Percentiles rank a stretch among this genome's conserved stretches.
Conservation (phyloP, 306 rosid genomes). For the Alnus glutinosa region DNA sequence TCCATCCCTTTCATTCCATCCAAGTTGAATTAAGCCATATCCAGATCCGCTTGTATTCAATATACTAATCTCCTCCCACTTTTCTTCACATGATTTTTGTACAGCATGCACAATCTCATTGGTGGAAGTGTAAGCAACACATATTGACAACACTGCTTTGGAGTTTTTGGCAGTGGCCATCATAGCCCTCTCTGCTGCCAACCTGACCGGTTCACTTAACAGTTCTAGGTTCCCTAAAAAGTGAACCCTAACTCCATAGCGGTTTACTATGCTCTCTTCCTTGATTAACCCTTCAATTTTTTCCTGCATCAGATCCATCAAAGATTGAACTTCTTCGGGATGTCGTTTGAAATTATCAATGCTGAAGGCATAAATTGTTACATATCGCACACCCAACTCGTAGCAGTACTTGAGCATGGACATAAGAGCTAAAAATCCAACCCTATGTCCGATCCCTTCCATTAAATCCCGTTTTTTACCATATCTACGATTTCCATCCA, state of each 20-base stretch:
- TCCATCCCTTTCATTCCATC: background rate
- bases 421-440: constrained; percentile 32
- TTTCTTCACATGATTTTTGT: constrained; percentile 38
- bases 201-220: constrained; percentile 39
- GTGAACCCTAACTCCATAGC: constrained; percentile 31
- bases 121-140: constrained; percentile 47
- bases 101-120: constrained; percentile 53
- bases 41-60: constrained; percentile 21
- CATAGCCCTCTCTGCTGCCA: constrained; percentile 44
- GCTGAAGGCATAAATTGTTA: constrained; percentile 42
- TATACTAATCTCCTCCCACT: constrained; percentile 32
- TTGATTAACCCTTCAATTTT: constrained; percentile 35
- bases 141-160: constrained; percentile 34
- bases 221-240: constrained; percentile 40
- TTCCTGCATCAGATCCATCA: constrained; percentile 46
- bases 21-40: constrained; percentile 24
- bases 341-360: constrained; percentile 37
- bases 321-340: constrained; percentile 41
- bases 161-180: constrained; percentile 42
- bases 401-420: constrained; percentile 40
- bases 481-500: constrained; percentile 47
- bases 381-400: constrained; percentile 44
- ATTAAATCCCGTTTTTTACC: constrained; percentile 26
- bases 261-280: constrained; percentile 35
- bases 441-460: constrained; percentile 34